Conservation (phyloP, 2,329 filamentous ascomycete genomes). For the Ophiostoma ulmi region DNA sequence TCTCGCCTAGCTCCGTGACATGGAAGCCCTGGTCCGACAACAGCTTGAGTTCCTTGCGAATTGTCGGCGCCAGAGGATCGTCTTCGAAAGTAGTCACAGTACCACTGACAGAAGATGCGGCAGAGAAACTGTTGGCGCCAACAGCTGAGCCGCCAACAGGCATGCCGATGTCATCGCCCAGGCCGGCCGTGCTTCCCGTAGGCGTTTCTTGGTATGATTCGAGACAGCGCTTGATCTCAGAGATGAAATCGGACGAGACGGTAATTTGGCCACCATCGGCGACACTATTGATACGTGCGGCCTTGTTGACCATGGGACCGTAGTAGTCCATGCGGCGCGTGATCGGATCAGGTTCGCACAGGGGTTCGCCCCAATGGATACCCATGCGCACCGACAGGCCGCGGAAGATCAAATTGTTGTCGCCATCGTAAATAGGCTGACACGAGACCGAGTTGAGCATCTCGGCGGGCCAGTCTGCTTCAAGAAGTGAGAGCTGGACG, state of each 20-base stretch:
- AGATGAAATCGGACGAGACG: conserved; percentile 94
- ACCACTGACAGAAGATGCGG: background rate
- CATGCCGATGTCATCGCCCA: conserved; percentile 31
- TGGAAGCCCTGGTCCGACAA: conserved; percentile 90
- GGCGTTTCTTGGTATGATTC: conserved; percentile 87
- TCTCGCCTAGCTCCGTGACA: conserved; percentile 88
- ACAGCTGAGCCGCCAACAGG: conserved; percentile 1
- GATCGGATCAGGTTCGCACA: conserved; percentile 92
- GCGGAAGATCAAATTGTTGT: conserved; percentile 85
- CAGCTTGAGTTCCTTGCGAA: conserved; percentile 80
- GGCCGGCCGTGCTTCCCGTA: conserved; percentile 41
- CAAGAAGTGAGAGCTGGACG: conserved; percentile 80
- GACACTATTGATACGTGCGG: conserved; percentile 86
- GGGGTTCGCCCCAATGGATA: conserved; percentile 89
- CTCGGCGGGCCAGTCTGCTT: conserved; percentile 89
- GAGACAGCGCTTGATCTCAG: conserved; percentile 85
- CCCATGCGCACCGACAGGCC: conserved; percentile 96
- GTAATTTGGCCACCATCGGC: conserved; percentile 96
- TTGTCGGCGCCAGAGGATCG: conserved; percentile 67
- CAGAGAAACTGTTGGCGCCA: background rate
- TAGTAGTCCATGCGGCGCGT: conserved; percentile 99
- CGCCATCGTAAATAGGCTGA: conserved; percentile 74
- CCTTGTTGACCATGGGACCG: conserved; percentile 97
- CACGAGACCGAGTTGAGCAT: conserved; percentile 83
- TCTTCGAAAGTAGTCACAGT: conserved; percentile 54